A percentile compares a stretch with the other conserved stretches of the same genome.
Evolutionary conservation across 129 eudicot genomes (phyloP).

Genomic region (Pseudognaphalium luteoalbum): DNA sequence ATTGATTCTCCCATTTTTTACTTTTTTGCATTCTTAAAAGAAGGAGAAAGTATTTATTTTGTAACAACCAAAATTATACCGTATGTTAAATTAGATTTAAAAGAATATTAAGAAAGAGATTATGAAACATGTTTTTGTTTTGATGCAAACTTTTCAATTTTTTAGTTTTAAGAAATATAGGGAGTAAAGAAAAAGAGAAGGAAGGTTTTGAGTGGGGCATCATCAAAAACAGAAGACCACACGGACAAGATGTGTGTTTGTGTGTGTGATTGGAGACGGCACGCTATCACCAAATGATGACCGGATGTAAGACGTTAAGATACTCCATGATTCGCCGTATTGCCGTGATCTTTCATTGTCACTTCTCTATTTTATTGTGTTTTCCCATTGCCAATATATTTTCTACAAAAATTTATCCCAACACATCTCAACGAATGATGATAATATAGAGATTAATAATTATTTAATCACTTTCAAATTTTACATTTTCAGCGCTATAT

Average conservation of each 20-base stretch:
- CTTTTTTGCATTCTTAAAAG: too few species aligned
- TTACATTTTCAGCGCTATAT: too few species aligned
- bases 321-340: neutral
- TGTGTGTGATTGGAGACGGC: conserved; percentile 8
- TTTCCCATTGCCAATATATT: neutral
- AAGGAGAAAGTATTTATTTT: too few species aligned
- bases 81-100: too few species aligned
- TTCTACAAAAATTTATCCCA: neutral
- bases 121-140: neutral
- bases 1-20: too few species aligned
- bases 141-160: neutral
- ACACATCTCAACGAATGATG: too few species aligned
- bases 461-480: too few species aligned
- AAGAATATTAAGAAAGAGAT: too few species aligned
- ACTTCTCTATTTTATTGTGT: neutral
- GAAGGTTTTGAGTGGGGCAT: neutral
- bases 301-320: conserved; percentile 11
- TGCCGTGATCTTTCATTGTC: neutral
- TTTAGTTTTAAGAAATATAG: too few species aligned
- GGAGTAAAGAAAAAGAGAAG: neutral
- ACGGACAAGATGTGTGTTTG: conserved; percentile 19
- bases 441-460: too few species aligned
- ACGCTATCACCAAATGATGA: conserved; percentile 22
- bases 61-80: too few species aligned
- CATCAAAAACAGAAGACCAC: conserved; percentile 7